phyloP scores from a whole-genome alignment of 805 yeast species.

The Kockiozyma suomiensis region DNA sequence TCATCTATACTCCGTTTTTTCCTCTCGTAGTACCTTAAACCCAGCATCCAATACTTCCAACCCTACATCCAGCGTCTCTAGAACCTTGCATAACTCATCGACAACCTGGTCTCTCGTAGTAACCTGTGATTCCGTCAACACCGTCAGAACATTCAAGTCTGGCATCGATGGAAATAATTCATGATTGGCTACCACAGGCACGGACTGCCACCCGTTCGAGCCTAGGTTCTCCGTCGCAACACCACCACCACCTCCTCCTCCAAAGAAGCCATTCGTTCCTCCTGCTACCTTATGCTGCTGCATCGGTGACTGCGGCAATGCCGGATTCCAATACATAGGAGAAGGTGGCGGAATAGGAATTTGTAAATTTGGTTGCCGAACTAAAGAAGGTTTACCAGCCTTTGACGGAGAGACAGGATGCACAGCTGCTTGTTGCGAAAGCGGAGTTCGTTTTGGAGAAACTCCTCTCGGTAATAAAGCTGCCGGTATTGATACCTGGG shows the following conservation, averaged over 20 bases:
- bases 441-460: slow-evolving; percentile 18
- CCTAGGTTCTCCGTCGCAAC: too few relatives aligned
- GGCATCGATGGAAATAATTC: slow-evolving; percentile 30
- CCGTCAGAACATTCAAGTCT: slow-evolving; percentile 14
- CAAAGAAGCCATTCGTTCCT: background rate
- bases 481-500: slow-evolving; percentile 1
- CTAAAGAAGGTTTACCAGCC: background rate
- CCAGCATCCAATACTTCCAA: slow-evolving; percentile 32
- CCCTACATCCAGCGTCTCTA: slow-evolving; percentile 21
- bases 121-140: slow-evolving; percentile 17
- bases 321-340: slow-evolving; percentile 15
- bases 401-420: slow-evolving; percentile 15
- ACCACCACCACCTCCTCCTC: background rate
- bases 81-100: slow-evolving; percentile 23
- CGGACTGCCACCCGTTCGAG: background rate
- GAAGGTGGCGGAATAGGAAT: slow-evolving; percentile 32
- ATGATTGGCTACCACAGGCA: slow-evolving; percentile 3
- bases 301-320: background rate
- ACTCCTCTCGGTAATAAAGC: slow-evolving; percentile 10
- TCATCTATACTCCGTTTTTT: slow-evolving; percentile 15
- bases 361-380: slow-evolving; percentile 26
- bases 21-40: slow-evolving; percentile 25
- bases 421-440: background rate
- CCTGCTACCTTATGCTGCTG: background rate
- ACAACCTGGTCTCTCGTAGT: slow-evolving; percentile 15